A percentile compares a stretch with the other conserved stretches of the same genome.
Conservation (phyloP, 805 yeast genomes). For the Metschnikowia cubensis region DNA sequence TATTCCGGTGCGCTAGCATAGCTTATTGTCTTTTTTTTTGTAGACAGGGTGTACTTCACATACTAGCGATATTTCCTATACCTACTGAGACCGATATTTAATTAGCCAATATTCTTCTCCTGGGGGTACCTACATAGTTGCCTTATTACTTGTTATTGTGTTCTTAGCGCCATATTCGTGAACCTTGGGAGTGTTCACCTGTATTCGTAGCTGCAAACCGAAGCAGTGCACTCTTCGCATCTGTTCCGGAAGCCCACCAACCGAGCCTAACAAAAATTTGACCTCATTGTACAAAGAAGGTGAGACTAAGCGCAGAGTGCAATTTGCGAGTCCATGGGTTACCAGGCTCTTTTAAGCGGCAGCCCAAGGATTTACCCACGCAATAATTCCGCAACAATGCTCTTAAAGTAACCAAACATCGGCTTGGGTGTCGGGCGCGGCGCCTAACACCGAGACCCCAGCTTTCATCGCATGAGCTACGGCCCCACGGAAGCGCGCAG, state of each 20-base stretch:
- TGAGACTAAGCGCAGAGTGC: no score
- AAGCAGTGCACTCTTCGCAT: background rate
- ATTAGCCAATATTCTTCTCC: no score
- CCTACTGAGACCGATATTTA: no score
- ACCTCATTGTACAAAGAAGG: no score
- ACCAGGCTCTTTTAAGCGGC: background rate
- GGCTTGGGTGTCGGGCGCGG: background rate
- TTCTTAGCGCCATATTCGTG: background rate
- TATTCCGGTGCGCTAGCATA: no score
- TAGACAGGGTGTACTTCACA: no score
- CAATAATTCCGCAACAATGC: background rate
- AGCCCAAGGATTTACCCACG: background rate
- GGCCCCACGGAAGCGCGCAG: constrained; percentile 7
- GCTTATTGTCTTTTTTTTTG: no score
- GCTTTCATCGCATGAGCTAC: constrained; percentile 5
- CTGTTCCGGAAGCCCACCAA: background rate
- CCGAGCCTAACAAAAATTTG: background rate
- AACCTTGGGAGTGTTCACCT: no score
- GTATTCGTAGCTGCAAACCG: no score
- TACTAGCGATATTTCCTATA: no score
- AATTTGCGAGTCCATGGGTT: no score
- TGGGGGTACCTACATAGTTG: no score
- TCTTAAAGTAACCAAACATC: background rate
- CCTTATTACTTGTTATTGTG: background rate
- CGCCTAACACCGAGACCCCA: constrained; percentile 4